Base-by-base conservation (phyloP, 257 asterid species). In the Solanum dulcamara region DNA sequence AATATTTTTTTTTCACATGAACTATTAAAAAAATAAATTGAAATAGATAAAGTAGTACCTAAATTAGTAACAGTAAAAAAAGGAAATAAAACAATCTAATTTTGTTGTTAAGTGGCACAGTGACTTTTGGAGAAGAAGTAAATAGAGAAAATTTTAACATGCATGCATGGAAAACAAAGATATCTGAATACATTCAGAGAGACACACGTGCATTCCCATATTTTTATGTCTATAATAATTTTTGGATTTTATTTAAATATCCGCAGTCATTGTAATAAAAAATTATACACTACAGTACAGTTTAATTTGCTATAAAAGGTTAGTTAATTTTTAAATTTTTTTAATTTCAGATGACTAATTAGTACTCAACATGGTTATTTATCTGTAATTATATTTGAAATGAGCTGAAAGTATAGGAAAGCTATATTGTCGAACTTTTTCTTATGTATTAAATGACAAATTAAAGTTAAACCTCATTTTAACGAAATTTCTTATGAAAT, bases 121-220 rank as follows among this genome's bases (percentile, higher is more conserved):
- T 62, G 64, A 66, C 28, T 10, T 44, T 64, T 67, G 44, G 77
- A 8, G 26, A 44, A 44, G n/a, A 17, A 51, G 77, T 26, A 83
- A 83, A 66, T 66, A 62, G 64, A 46, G 62, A 77, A 28, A 7
- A 13, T 14, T 75, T 75, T 72, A 75, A 24, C 38, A 77, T 77
- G 42, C 83, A 77, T 77, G 64, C 60, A 77, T 77, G 70, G 28
- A 66, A 62, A 62, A 50, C 20, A 59, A 60, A 86, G 81, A 80
- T 18, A 44, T 50, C 75, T 59, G 75, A 81, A 57, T 37, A 46
- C 24, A 28, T 67, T 30, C 64, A 20, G 89, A 38, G 30, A 71
- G 26, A 26, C 85, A 86, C 85, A 88, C 87, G 86, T 83, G 87
- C 85, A 70, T 42, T 64, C 83, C 67, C 85, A 68, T 88, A 42